These are phyloP conservation scores for Ustilago bromivora DNA, from an alignment of 1,284 basidiomycete species.

Conservation along the genomic window DNA sequence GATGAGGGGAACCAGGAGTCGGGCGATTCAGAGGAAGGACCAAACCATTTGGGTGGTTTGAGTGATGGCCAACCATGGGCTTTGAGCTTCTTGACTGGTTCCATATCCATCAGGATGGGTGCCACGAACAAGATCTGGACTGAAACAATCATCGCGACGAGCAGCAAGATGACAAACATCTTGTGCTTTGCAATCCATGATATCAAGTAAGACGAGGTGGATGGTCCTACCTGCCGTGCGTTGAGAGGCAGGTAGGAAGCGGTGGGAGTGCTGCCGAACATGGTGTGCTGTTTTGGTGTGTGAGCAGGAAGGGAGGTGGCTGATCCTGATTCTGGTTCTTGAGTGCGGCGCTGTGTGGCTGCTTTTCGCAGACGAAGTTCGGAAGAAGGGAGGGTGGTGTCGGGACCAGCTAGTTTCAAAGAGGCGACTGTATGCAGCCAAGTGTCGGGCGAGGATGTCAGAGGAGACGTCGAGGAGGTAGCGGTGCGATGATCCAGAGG, in stretches of 20 bases:
- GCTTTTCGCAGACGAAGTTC: constrained; percentile 35
- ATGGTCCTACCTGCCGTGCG: constrained; percentile 22
- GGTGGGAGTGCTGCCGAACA: constrained; percentile 38
- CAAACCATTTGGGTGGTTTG: constrained; percentile 35
- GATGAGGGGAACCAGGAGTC: constrained; percentile 32
- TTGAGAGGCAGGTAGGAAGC: constrained; percentile 50
- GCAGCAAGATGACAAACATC: constrained; percentile 35
- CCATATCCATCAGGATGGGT: constrained; percentile 40
- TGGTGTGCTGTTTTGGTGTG: constrained; percentile 11
- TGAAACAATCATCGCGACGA: constrained; percentile 39
- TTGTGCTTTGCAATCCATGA: constrained; percentile 55
- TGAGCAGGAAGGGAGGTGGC: not conserved
- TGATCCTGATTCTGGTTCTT: not conserved
- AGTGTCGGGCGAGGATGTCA: constrained; percentile 1
- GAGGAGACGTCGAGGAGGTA: not conserved
- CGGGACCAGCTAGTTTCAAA: constrained; percentile 4
- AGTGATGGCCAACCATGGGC: constrained; percentile 22
- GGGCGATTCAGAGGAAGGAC: constrained; percentile 20
- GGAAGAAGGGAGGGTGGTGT: constrained; percentile 5
- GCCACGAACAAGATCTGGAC: constrained; percentile 42
- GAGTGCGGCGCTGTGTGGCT: not conserved
- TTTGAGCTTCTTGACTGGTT: constrained; percentile 42
- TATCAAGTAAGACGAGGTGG: constrained; percentile 34
- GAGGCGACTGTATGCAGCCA: not conserved
- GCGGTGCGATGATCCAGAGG: not conserved